Conservation (phyloP, 192 early-diverging fungal species). For the Diversispora eburnea region DNA sequence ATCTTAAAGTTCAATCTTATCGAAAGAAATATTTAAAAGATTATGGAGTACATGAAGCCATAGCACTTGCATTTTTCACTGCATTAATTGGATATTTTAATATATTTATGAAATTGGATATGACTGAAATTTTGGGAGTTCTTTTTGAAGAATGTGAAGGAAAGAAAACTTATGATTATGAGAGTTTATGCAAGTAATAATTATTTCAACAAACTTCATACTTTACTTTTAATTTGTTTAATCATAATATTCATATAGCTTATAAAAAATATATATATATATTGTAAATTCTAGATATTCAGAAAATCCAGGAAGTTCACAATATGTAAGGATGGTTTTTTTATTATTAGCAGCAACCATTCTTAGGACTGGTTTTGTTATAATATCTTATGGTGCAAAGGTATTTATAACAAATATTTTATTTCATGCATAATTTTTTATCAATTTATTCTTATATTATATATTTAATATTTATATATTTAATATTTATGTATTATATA, state of each 20-base stretch:
- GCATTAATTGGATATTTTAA: slow-evolving; percentile 68
- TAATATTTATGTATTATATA: slow-evolving; percentile 24
- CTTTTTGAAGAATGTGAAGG: slow-evolving; percentile 71
- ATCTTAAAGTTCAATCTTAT: slow-evolving; percentile 63
- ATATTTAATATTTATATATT: slow-evolving; percentile 2
- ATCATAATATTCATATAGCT: not conserved
- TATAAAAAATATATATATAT: not conserved
- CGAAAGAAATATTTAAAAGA: slow-evolving; percentile 66
- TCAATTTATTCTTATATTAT: not conserved
- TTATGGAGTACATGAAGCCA: slow-evolving; percentile 66
- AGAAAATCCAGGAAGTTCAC: not conserved
- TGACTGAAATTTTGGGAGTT: slow-evolving; percentile 77
- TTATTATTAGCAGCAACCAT: slow-evolving; percentile 54
- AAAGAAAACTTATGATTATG: slow-evolving; percentile 50
- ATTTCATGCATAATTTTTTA: not conserved
- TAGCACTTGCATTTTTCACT: slow-evolving; percentile 59
- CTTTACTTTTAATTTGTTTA: not conserved
- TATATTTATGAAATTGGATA: slow-evolving; percentile 77
- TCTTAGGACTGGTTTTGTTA: slow-evolving; percentile 50
- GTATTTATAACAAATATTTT: not conserved
- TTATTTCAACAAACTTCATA: not conserved
- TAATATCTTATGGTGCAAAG: slow-evolving; percentile 57
- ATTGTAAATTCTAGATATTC: not conserved
- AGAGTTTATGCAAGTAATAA: slow-evolving; percentile 58
- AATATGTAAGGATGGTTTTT: slow-evolving; percentile 38